Conservation (phyloP, 2,329 filamentous ascomycete species). For the Fusarium denticulatum region DNA sequence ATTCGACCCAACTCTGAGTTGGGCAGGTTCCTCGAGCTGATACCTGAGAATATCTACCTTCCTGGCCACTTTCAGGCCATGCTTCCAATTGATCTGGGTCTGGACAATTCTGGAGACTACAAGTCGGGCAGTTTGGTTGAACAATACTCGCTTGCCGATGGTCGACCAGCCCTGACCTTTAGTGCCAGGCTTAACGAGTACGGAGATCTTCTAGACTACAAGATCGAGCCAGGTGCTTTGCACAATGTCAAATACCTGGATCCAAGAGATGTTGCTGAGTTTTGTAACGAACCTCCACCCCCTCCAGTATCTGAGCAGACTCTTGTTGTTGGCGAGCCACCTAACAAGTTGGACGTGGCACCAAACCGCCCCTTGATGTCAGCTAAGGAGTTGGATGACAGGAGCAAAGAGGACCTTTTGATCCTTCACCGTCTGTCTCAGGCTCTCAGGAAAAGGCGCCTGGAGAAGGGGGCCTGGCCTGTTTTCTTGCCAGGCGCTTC, state of each 20-base stretch:
- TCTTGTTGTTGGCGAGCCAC: slow-evolving; percentile 45
- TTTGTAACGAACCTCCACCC: slow-evolving; percentile 51
- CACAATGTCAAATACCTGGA: slow-evolving; percentile 67
- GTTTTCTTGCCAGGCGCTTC: slow-evolving; percentile 56
- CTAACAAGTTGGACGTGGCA: slow-evolving; percentile 5
- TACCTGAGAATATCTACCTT: slow-evolving; percentile 69
- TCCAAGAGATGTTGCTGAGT: slow-evolving; percentile 58
- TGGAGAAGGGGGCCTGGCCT: slow-evolving; percentile 61
- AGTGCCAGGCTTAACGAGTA: slow-evolving; percentile 65
- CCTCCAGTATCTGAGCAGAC: slow-evolving; percentile 34
- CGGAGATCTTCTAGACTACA: slow-evolving; percentile 64
- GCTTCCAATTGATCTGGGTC: slow-evolving; percentile 56
- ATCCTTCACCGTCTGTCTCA: slow-evolving; percentile 60
- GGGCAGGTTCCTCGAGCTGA: slow-evolving; percentile 68
- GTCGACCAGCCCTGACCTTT: slow-evolving; percentile 67
- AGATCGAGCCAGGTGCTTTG: slow-evolving; percentile 64
- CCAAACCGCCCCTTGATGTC: slow-evolving; percentile 56
- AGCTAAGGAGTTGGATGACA: slow-evolving; percentile 53
- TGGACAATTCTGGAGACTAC: slow-evolving; percentile 44
- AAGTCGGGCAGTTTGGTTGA: slow-evolving; percentile 55
- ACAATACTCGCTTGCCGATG: slow-evolving; percentile 63
- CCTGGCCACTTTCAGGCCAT: slow-evolving; percentile 67
- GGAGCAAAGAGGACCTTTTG: slow-evolving; percentile 58
- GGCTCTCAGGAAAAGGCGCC: slow-evolving; percentile 54
- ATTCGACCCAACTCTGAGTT: slow-evolving; percentile 68